These are phyloP conservation scores for Pontederia paniculata DNA, from an alignment of 176 grass and related monocot genomes.

Conservation along the genomic window DNA sequence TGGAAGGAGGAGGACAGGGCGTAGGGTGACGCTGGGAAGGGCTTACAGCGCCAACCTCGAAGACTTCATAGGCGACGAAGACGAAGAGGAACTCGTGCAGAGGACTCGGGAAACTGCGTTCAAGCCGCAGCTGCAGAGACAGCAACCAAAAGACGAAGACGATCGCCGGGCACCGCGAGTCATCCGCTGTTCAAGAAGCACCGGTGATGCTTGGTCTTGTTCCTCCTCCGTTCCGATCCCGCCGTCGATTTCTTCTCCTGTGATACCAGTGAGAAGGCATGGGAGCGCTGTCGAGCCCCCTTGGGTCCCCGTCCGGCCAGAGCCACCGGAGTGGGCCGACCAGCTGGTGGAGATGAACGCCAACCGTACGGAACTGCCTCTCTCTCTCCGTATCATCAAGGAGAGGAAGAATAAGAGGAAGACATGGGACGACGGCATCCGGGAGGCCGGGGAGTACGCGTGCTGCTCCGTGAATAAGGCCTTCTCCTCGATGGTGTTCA, in stretches of 20 bases:
- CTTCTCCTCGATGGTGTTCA: conserved; percentile 86
- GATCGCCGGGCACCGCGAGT: neutral
- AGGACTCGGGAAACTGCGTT: conserved; percentile 46
- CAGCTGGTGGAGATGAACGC: conserved; percentile 43
- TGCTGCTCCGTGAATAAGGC: conserved; percentile 48
- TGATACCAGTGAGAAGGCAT: neutral
- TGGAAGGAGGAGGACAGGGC: neutral
- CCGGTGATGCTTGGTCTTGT: neutral
- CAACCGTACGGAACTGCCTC: conserved; percentile 42
- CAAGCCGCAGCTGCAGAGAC: conserved; percentile 12
- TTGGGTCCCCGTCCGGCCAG: conserved; percentile 6
- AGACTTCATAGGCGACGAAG: conserved; percentile 28
- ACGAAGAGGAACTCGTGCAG: conserved; percentile 44
- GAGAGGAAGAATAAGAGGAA: conserved; percentile 37
- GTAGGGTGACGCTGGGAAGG: conserved; percentile 18
- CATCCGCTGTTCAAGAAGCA: neutral
- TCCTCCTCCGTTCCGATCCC: neutral
- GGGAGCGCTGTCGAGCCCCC: neutral
- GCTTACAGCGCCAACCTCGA: conserved; percentile 43
- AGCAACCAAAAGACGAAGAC: neutral
- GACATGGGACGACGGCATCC: conserved; percentile 25
- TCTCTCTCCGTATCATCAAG: conserved; percentile 74
- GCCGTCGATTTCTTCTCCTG: neutral
- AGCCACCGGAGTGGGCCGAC: neutral
- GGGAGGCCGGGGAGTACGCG: conserved; percentile 39